Evolutionary conservation across 2,329 filamentous ascomycete species (phyloP).

Genomic region (Calonectria pseudoturangicola): DNA sequence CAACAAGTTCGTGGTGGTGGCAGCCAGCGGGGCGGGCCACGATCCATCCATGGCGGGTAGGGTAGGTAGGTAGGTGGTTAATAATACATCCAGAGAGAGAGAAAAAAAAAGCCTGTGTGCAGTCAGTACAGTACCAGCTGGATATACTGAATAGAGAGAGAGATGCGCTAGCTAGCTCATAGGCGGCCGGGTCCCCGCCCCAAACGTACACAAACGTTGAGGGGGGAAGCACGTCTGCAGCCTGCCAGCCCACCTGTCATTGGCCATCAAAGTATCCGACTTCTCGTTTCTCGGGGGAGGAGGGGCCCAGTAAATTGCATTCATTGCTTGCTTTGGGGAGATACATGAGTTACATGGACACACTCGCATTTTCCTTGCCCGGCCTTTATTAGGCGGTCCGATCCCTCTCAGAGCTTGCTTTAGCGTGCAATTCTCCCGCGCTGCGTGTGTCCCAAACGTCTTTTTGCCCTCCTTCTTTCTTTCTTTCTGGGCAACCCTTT

Average conservation of each 20-base stretch:
- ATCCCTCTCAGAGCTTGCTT: not conserved
- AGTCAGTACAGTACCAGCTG: not conserved
- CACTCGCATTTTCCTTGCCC: constrained; percentile 2
- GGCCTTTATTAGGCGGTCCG: constrained; percentile 15
- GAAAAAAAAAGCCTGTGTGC: not conserved
- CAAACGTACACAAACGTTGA: constrained; percentile 16
- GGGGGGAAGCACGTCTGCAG: not conserved
- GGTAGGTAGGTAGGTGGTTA: too few relatives aligned
- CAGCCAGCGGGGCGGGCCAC: not conserved
- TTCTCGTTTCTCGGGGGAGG: constrained; percentile 43
- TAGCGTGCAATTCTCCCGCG: constrained; percentile 11
- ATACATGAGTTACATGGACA: not conserved
- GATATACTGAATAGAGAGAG: not conserved
- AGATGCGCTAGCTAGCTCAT: not conserved
- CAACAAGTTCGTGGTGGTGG: constrained; percentile 17
- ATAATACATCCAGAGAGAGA: too few relatives aligned
- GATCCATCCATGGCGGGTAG: too few relatives aligned
- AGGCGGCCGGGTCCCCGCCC: constrained; percentile 1
- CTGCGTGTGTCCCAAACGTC: not conserved
- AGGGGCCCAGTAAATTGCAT: constrained; percentile 19
- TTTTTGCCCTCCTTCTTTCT: not conserved
- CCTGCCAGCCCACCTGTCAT: not conserved
- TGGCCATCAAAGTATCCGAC: constrained; percentile 45
- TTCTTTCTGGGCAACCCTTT: not conserved
- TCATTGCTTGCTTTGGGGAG: not conserved